These are phyloP conservation scores for Chaetomium strumarium DNA, from an alignment of 2,329 filamentous ascomycete genomes.

Conservation along the genomic window DNA sequence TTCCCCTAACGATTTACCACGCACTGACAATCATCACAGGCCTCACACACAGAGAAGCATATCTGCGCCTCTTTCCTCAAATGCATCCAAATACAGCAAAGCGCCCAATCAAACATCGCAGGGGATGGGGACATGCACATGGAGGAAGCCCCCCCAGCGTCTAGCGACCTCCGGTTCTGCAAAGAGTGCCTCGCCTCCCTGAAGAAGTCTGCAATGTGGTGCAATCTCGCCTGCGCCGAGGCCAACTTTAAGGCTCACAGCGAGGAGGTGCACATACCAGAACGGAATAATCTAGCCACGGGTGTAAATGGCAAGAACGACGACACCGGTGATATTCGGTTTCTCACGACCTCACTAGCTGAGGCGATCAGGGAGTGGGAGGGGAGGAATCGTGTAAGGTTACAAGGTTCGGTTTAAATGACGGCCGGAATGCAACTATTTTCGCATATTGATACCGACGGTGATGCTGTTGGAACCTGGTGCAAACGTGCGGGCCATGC, in stretches of 20 bases:
- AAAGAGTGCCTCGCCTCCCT: conserved; percentile 29
- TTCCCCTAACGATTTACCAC: neutral
- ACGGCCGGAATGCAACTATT: neutral
- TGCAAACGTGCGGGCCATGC: too few species aligned
- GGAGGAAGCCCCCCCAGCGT: conserved; percentile 1
- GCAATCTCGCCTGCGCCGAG: conserved; percentile 29
- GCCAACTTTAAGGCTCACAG: conserved; percentile 31
- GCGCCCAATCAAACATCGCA: neutral
- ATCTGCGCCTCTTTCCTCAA: conserved; percentile 23
- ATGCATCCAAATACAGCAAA: conserved; percentile 21
- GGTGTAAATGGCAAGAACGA: conserved; percentile 17
- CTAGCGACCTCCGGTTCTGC: conserved; percentile 27
- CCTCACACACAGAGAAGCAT: conserved; percentile 23
- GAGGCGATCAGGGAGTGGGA: conserved; percentile 23
- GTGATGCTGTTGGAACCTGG: too few species aligned
- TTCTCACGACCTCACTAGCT: conserved; percentile 16
- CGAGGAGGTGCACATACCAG: conserved; percentile 29
- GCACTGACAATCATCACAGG: conserved; percentile 16
- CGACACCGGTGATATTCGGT: conserved; percentile 19
- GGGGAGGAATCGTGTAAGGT: conserved; percentile 9
- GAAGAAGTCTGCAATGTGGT: conserved; percentile 28
- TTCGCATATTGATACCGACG: too few species aligned
- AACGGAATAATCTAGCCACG: conserved; percentile 18
- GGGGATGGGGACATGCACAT: conserved; percentile 9
- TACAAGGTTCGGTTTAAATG: neutral